Base-by-base conservation (phyloP, 1,284 basidiomycete species). In the Cystobasidium sp. region DNA sequence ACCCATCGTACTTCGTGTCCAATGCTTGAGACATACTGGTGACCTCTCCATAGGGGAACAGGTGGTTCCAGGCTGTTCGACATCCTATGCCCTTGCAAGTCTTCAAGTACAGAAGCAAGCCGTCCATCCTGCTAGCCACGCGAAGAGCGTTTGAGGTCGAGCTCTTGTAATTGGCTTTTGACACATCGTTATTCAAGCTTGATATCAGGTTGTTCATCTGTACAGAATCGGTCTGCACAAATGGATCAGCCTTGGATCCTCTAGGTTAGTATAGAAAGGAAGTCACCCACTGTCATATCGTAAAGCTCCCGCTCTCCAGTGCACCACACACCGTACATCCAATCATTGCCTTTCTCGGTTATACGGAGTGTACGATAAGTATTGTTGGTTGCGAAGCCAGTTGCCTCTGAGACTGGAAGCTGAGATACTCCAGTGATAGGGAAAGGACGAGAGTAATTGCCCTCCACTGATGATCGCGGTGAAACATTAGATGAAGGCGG, bases 241-340 rank as follows among this genome's bases (percentile, higher is more conserved):
- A 37, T 20, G n/a, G 2, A 56, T 56, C 18, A 18, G 24, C 55
- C 31, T 56, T 56, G 55, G 5, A 31, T 31, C 55, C 16, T 14
- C 47, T 51, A 14, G 16, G 55, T 18, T 56, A 22, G 12, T 1
- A 56, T 4, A 14, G 55, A n/a, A n/a, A 20, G 14, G 55, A 14
- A 20, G 55, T n/a, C 16, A 56, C 55, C 14, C 7, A 56, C 55
- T 14, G 22, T 56, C 41, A 80, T 76, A 73, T 79, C 75, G 68
- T 80, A 79, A 52, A 81, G 76, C 75, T 81, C 80, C 31, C 79
- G 77, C 69, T 81, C 79, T 46, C 80, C 80, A 0, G 79, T 81
- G 68, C 80, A 56, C 55, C 55, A 56, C 4, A 56, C 55, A 22
- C n/a, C 31, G 55, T 56, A 56, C 55, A 37, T 37, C 55, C 55